phyloP scores from a whole-genome alignment of 305 asterid species.

The Fraxinus dipetala region DNA sequence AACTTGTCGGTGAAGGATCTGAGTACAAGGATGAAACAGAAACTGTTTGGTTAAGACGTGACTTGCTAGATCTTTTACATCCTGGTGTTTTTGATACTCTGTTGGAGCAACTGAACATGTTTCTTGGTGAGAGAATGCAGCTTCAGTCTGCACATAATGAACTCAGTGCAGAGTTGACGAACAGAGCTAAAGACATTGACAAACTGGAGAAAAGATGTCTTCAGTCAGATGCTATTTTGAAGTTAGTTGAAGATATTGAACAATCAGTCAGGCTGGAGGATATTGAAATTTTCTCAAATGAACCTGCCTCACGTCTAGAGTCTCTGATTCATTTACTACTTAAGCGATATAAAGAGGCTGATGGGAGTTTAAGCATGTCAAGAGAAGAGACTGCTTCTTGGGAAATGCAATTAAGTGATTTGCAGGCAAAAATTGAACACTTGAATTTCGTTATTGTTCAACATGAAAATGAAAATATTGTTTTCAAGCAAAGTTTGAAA shows the following conservation, averaged over 20 bases:
- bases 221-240: constrained; percentile 45
- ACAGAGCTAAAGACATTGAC: constrained; percentile 47
- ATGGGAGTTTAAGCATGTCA: constrained; percentile 45
- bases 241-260: constrained; percentile 58
- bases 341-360: constrained; percentile 60
- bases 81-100: constrained; percentile 42
- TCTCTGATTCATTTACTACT: constrained; percentile 55
- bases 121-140: constrained; percentile 50
- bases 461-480: constrained; percentile 64
- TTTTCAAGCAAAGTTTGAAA: constrained; percentile 63
- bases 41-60: constrained; percentile 34
- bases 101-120: constrained; percentile 47
- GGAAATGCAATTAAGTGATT: constrained; percentile 55
- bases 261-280: constrained; percentile 54
- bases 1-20: constrained; percentile 39
- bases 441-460: constrained; percentile 47
- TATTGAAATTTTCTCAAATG: constrained; percentile 32
- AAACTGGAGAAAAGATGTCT: constrained; percentile 51
- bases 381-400: constrained; percentile 30
- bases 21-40: constrained; percentile 42
- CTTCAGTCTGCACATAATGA: constrained; percentile 53
- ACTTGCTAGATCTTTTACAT: constrained; percentile 44
- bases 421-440: constrained; percentile 57
- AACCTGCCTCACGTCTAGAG: constrained; percentile 57
- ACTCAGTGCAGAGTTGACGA: constrained; percentile 54